These are phyloP conservation scores for Pyrenochaeta sp. DNA, from an alignment of 2,329 filamentous ascomycete genomes.

Conservation along the genomic window DNA sequence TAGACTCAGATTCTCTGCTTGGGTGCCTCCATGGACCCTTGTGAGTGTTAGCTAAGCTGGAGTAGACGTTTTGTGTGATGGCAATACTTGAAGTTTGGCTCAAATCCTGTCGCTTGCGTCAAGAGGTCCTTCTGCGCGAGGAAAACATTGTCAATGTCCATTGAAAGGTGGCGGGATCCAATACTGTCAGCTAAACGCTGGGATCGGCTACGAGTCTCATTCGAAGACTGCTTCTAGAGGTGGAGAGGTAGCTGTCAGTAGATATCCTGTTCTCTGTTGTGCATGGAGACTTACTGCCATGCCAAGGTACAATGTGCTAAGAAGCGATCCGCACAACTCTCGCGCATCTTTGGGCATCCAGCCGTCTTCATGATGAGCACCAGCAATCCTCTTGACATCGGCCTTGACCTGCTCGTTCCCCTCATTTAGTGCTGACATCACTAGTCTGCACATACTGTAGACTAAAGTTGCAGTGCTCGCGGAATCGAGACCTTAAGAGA, in stretches of 20 bases:
- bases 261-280: not conserved
- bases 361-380: conserved; percentile 55
- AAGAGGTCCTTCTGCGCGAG: conserved; percentile 68
- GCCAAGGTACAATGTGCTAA: conserved; percentile 58
- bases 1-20: not conserved
- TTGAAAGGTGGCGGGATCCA: conserved; percentile 74
- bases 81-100: conserved; percentile 59
- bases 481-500: conserved; percentile 9
- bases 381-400: conserved; percentile 62
- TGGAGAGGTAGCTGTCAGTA: not conserved
- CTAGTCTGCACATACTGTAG: conserved; percentile 63
- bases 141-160: conserved; percentile 65
- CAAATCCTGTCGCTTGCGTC: conserved; percentile 65
- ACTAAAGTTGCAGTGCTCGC: conserved; percentile 28
- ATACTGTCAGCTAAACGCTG: conserved; percentile 68
- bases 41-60: too few relatives aligned
- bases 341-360: conserved; percentile 66
- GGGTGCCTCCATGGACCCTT: conserved; percentile 68
- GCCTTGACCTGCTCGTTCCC: conserved; percentile 64
- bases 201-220: conserved; percentile 72
- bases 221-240: conserved; percentile 58
- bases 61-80: too few relatives aligned
- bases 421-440: conserved; percentile 61
- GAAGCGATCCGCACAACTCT: conserved; percentile 67
- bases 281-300: conserved; percentile 19